A percentile compares a stretch with the other conserved stretches of the same genome.
Evolutionary conservation across 2,329 filamentous ascomycete genomes (phyloP).

Genomic region (Phyllosticta ampelicida): DNA sequence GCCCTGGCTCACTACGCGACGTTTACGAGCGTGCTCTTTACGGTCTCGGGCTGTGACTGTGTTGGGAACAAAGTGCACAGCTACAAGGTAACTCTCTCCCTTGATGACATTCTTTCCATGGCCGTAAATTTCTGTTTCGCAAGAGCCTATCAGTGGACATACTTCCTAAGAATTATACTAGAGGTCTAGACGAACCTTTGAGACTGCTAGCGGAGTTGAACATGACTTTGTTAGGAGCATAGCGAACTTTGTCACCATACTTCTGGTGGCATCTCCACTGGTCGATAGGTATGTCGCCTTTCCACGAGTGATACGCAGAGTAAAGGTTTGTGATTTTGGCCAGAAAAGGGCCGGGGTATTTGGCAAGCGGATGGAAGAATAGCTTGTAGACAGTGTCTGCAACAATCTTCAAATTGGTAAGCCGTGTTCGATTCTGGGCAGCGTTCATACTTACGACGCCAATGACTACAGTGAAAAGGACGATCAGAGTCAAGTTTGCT

Average conservation of each 20-base stretch:
- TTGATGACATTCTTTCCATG: slow-evolving; percentile 5
- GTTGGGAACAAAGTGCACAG: slow-evolving; percentile 30
- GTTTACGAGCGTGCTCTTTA: slow-evolving; percentile 35
- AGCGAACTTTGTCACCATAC: slow-evolving; percentile 64
- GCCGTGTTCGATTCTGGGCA: not conserved
- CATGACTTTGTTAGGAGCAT: slow-evolving; percentile 65
- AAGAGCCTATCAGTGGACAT: not conserved
- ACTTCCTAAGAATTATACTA: not conserved
- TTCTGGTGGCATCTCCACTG: slow-evolving; percentile 59
- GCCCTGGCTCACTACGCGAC: slow-evolving; percentile 36
- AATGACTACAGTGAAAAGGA: not conserved
- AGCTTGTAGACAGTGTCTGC: slow-evolving; percentile 27
- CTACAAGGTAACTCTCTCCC: slow-evolving; percentile 19
- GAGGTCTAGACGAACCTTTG: slow-evolving; percentile 19
- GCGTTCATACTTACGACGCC: not conserved
- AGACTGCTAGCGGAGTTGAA: slow-evolving; percentile 56
- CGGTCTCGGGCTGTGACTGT: slow-evolving; percentile 38
- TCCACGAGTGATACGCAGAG: slow-evolving; percentile 55
- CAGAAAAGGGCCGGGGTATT: slow-evolving; percentile 33
- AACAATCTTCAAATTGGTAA: slow-evolving; percentile 2
- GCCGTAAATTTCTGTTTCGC: not conserved
- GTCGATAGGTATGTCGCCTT: slow-evolving; percentile 63
- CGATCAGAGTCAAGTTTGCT: not conserved
- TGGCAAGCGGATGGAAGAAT: slow-evolving; percentile 33
- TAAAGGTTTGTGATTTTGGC: slow-evolving; percentile 27